Percentiles rank a stretch among this genome's conserved stretches.
Evolutionary conservation across 208 protist genomes (phyloP).

Genomic region (Zelonia costaricensis): DNA sequence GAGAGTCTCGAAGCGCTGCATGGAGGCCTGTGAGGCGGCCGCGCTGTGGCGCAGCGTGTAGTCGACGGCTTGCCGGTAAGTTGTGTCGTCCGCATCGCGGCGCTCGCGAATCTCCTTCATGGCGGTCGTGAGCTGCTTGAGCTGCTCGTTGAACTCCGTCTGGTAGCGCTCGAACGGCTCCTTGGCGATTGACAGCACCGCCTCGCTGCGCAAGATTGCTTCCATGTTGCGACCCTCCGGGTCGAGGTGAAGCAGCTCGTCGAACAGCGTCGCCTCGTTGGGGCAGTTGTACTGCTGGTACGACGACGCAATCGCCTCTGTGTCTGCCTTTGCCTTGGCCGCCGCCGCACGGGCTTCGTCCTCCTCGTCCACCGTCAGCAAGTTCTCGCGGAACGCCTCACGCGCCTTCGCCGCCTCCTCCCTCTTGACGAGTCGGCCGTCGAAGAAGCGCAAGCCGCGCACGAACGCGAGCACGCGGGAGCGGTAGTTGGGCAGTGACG

Average conservation of each 20-base stretch:
- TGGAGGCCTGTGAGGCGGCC: slow-evolving; percentile 40
- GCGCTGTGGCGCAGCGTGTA: slow-evolving; percentile 45
- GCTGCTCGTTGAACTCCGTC: slow-evolving; percentile 81
- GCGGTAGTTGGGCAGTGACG: slow-evolving; percentile 61
- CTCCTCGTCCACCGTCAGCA: slow-evolving; percentile 80
- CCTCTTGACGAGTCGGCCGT: slow-evolving; percentile 49
- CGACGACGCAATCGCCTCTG: slow-evolving; percentile 37
- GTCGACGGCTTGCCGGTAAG: slow-evolving; percentile 41
- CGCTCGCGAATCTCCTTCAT: slow-evolving; percentile 72
- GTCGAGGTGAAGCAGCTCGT: slow-evolving; percentile 69
- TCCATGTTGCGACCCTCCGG: slow-evolving; percentile 59
- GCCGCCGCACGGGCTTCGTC: slow-evolving; percentile 48
- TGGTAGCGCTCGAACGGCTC: slow-evolving; percentile 73
- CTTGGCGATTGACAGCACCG: slow-evolving; percentile 58
- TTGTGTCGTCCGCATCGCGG: slow-evolving; percentile 61
- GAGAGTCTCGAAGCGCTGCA: slow-evolving; percentile 63
- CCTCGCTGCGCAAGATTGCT: slow-evolving; percentile 59
- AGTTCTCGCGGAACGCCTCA: slow-evolving; percentile 82
- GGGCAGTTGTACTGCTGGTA: slow-evolving; percentile 86
- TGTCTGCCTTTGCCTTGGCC: slow-evolving; percentile 44
- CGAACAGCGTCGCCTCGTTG: slow-evolving; percentile 71
- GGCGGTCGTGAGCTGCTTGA: slow-evolving; percentile 71
- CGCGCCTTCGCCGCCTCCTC: slow-evolving; percentile 53
- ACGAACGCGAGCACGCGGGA: slow-evolving; percentile 75
- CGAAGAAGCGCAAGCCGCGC: slow-evolving; percentile 65